phyloP scores from a whole-genome alignment of 495 filamentous ascomycete genomes.

The Neurospora sp. region DNA sequence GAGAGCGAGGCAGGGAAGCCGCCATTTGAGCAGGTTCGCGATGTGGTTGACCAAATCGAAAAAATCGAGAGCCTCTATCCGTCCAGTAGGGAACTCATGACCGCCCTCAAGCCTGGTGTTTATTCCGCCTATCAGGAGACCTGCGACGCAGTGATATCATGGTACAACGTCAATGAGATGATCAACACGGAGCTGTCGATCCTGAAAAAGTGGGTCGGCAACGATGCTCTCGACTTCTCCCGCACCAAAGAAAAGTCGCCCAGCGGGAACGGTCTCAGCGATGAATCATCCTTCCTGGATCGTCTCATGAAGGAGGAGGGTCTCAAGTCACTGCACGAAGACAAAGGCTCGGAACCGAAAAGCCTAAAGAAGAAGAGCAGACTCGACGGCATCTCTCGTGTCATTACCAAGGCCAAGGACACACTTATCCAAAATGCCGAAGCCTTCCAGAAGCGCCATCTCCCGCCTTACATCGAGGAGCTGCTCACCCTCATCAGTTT shows the following conservation, averaged over 20 bases:
- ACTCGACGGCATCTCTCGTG: slow-evolving; percentile 67
- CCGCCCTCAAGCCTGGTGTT: slow-evolving; percentile 58
- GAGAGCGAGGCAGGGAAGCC: slow-evolving; percentile 85
- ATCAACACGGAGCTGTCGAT: slow-evolving; percentile 92
- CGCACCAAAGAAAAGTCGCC: slow-evolving; percentile 47
- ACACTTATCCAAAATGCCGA: slow-evolving; percentile 83
- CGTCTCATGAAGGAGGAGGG: slow-evolving; percentile 98
- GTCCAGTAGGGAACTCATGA: slow-evolving; percentile 60
- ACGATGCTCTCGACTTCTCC: slow-evolving; percentile 85
- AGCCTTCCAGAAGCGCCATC: slow-evolving; percentile 77
- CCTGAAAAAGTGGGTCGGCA: slow-evolving; percentile 91
- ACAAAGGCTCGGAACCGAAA: slow-evolving; percentile 33
- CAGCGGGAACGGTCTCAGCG: slow-evolving; percentile 57
- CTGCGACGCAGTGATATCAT: slow-evolving; percentile 79
- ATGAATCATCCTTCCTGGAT: slow-evolving; percentile 88
- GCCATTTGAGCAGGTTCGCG: slow-evolving; percentile 75
- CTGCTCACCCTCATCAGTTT: slow-evolving; percentile 93
- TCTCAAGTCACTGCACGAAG: slow-evolving; percentile 79
- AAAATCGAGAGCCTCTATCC: slow-evolving; percentile 78
- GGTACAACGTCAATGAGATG: slow-evolving; percentile 96
- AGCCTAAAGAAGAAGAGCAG: slow-evolving; percentile 58
- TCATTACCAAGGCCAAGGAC: slow-evolving; percentile 86
- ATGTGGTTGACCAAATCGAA: slow-evolving; percentile 80
- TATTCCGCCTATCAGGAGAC: slow-evolving; percentile 68
- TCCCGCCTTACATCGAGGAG: slow-evolving; percentile 96